phyloP scores from a whole-genome alignment of 441 rosid genomes.

The Pelargonium cotyledonis region DNA sequence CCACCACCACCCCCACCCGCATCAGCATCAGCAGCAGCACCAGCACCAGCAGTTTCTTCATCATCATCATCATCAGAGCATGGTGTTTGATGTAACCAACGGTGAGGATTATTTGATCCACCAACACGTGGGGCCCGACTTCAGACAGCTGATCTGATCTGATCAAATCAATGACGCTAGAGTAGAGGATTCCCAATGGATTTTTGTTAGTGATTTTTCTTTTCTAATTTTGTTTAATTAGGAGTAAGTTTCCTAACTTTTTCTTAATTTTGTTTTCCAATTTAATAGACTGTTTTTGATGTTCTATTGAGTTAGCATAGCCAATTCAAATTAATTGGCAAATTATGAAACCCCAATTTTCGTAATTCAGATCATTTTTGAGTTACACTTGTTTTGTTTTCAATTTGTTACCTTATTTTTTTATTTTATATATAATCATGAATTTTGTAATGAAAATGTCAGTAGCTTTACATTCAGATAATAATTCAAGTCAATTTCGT shows the following conservation, averaged over 20 bases:
- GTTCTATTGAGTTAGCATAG: neutral
- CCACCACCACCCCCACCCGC: too few species aligned
- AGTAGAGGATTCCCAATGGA: neutral
- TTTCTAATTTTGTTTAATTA: too few species aligned
- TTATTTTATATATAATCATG: too few species aligned
- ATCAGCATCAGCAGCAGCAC: too few species aligned
- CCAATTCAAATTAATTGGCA: too few species aligned
- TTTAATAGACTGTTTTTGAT: neutral
- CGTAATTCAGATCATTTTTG: neutral
- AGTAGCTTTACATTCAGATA: too few species aligned
- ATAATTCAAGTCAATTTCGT: too few species aligned
- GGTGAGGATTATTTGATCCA: conserved; percentile 16
- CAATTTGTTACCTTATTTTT: neutral
- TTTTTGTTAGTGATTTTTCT: neutral
- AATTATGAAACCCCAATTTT: neutral
- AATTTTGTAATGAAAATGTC: too few species aligned
- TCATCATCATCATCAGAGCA: conserved; percentile 11
- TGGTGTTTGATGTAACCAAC: conserved; percentile 13
- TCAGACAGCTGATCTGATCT: conserved; percentile 12
- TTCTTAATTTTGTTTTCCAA: too few species aligned
- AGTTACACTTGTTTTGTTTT: neutral
- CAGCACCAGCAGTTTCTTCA: too few species aligned
- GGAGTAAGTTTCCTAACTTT: neutral
- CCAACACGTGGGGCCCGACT: conserved; percentile 17
- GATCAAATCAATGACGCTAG: too few species aligned